Evolutionary conservation across 1,139 yeast genomes (phyloP).

Genomic region (Starmera stellimalicola): DNA sequence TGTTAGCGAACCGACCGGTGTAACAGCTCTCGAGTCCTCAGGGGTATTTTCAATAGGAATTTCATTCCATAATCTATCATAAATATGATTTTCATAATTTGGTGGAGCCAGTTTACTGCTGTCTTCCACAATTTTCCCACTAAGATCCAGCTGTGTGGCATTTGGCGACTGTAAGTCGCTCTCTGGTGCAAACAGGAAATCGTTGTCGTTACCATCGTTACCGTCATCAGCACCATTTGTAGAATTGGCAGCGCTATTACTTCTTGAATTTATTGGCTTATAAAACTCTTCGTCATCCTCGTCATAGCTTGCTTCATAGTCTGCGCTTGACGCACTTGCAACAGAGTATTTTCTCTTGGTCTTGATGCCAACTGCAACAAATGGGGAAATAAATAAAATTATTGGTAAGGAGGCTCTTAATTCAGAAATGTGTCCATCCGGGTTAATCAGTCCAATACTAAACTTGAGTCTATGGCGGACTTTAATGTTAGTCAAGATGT

Average conservation of each 20-base stretch:
- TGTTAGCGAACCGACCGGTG: constrained; percentile 11
- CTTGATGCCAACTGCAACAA: constrained; percentile 58
- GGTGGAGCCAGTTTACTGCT: constrained; percentile 65
- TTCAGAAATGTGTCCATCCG: constrained; percentile 63
- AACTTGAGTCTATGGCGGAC: constrained; percentile 57
- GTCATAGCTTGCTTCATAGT: constrained; percentile 11
- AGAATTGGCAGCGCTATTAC: constrained; percentile 6
- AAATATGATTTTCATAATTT: constrained; percentile 72
- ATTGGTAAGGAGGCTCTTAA: constrained; percentile 62
- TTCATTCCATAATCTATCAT: constrained; percentile 78
- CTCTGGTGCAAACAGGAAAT: constrained; percentile 24
- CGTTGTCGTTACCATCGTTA: constrained; percentile 23
- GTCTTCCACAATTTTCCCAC: constrained; percentile 8
- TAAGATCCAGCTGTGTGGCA: constrained; percentile 12
- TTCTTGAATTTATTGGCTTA: constrained; percentile 10
- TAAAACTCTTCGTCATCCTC: constrained; percentile 10
- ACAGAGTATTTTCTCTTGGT: constrained; percentile 12
- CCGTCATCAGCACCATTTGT: constrained; percentile 10
- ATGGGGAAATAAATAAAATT: constrained; percentile 58
- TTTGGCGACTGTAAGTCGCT: constrained; percentile 18
- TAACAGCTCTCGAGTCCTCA: constrained; percentile 14
- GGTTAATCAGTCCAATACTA: constrained; percentile 45
- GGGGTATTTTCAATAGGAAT: constrained; percentile 26
- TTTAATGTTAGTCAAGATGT: constrained; percentile 40
- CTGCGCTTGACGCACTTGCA: constrained; percentile 8